A percentile compares a stretch with the other conserved stretches of the same genome.
Evolutionary conservation across 2,329 filamentous ascomycete genomes (phyloP).

Genomic region (Atkinsonella texensis): DNA sequence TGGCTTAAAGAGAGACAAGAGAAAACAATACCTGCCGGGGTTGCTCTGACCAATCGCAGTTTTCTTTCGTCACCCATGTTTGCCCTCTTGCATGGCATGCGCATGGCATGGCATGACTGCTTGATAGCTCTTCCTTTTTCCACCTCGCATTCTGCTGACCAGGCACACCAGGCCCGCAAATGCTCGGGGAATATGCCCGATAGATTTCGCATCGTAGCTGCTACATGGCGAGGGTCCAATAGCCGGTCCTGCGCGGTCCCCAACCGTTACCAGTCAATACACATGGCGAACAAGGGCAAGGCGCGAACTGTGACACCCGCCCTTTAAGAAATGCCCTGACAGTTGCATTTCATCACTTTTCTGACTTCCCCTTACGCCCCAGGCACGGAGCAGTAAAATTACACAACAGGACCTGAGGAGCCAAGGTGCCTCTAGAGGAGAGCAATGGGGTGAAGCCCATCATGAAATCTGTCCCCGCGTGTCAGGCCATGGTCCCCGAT

Average conservation of each 20-base stretch:
- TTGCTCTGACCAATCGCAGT: not conserved
- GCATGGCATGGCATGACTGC: not conserved
- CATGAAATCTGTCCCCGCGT: no score
- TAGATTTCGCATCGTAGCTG: constrained; percentile 3
- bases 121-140: not conserved
- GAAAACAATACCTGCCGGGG: not conserved
- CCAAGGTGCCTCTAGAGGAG: no score
- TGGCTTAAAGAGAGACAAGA: not conserved
- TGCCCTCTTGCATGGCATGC: not conserved
- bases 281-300: not conserved
- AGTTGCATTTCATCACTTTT: not conserved
- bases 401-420: no score
- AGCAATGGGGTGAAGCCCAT: no score
- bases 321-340: not conserved
- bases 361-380: no score
- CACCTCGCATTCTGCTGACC: not conserved
- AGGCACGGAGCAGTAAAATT: no score
- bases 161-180: not conserved
- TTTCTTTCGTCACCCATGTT: not conserved
- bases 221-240: not conserved
- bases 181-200: constrained; percentile 1
- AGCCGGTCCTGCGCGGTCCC: not conserved
- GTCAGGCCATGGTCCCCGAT: not conserved
- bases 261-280: not conserved
- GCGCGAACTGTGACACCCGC: not conserved